Evolutionary conservation across 139 green algal species (phyloP).

Genomic region (Volvox africanus): DNA sequence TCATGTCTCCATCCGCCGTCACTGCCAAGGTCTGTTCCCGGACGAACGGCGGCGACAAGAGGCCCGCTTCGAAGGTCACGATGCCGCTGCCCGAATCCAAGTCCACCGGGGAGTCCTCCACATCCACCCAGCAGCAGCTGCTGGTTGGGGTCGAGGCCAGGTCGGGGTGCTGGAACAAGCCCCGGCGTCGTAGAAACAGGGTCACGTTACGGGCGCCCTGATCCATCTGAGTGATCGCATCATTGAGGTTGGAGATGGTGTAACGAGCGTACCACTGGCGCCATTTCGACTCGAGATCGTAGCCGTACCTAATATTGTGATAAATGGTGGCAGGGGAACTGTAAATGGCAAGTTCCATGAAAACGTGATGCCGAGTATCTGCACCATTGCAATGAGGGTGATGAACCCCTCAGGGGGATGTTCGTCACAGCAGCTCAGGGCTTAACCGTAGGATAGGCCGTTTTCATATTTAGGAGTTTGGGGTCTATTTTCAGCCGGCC

Average conservation of each 20-base stretch:
- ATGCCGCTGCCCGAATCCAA: neutral
- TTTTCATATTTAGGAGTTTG: no score
- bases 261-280: conserved; percentile 24
- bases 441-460: no score
- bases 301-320: neutral
- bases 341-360: no score
- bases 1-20: neutral
- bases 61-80: neutral
- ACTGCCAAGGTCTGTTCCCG: neutral
- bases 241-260: neutral
- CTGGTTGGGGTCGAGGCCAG: neutral
- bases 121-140: conserved; percentile 21
- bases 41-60: conserved; percentile 2
- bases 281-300: neutral
- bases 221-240: neutral
- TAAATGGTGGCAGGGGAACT: neutral
- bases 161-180: neutral
- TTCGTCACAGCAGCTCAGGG: no score
- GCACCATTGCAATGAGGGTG: no score
- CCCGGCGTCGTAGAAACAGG: neutral
- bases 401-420: no score
- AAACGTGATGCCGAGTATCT: no score
- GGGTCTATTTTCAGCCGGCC: no score
- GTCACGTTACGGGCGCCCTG: neutral
- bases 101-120: neutral